These are phyloP conservation scores for Solanum tarijense DNA, from an alignment of 257 asterid species.

Conservation along the genomic window DNA sequence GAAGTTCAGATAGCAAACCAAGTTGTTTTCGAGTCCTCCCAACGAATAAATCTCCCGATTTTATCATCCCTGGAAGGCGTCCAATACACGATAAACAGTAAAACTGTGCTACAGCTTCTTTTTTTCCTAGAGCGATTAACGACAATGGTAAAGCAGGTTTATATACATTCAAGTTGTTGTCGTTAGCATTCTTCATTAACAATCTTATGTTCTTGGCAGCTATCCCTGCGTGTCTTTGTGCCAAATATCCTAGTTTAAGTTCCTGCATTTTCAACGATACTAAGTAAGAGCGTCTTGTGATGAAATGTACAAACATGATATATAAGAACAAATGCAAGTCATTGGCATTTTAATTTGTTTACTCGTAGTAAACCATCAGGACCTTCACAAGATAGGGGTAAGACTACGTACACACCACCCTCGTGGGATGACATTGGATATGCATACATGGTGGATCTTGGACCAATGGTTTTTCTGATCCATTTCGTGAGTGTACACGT, in stretches of 20 bases:
- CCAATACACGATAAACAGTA: constrained; percentile 42
- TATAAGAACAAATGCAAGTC: background rate
- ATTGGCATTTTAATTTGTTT: background rate
- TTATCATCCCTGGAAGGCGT: constrained; percentile 65
- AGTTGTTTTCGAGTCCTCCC: constrained; percentile 41
- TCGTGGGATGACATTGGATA: background rate
- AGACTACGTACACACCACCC: background rate
- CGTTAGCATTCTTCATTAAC: constrained; percentile 27
- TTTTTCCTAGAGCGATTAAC: constrained; percentile 62
- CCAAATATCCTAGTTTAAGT: constrained; percentile 74
- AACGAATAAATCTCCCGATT: constrained; percentile 78
- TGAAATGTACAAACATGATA: background rate
- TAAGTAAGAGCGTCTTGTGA: background rate
- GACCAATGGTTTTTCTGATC: background rate
- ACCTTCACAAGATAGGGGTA: background rate
- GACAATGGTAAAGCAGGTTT: constrained; percentile 52
- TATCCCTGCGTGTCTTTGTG: constrained; percentile 43
- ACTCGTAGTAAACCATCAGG: background rate
- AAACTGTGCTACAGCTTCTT: constrained; percentile 50
- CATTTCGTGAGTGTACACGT: background rate
- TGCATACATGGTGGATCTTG: background rate
- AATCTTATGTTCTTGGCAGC: constrained; percentile 66
- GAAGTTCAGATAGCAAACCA: constrained; percentile 36
- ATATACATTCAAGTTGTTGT: constrained; percentile 33
- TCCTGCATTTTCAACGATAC: constrained; percentile 31